Conservation (phyloP, 768 basidiomycete species). For the Boletus reticuloceps region DNA sequence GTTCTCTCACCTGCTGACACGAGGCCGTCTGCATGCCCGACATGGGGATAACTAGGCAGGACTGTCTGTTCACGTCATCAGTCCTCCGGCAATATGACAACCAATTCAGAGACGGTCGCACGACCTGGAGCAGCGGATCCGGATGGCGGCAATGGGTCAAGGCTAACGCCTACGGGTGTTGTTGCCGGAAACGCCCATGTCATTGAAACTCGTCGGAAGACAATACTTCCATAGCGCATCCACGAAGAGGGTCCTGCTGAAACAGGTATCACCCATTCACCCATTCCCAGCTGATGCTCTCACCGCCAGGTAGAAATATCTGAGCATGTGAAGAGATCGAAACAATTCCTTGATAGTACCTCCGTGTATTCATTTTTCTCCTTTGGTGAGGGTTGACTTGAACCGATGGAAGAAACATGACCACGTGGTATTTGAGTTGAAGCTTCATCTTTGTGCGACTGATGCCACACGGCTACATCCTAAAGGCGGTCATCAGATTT, state of each 20-base stretch:
- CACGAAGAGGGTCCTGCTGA: conserved; percentile 28
- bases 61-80: conserved; percentile 28
- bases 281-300: conserved; percentile 26
- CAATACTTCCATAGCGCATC: conserved; percentile 29
- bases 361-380: conserved; percentile 6
- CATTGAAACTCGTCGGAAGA: conserved; percentile 29
- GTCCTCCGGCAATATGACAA: conserved; percentile 20
- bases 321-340: conserved; percentile 22
- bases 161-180: conserved; percentile 12
- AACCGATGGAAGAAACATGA: background rate
- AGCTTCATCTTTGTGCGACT: conserved; percentile 5
- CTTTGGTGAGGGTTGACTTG: background rate
- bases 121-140: conserved; percentile 25
- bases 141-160: conserved; percentile 10
- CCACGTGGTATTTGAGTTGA: conserved; percentile 1
- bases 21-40: conserved; percentile 17
- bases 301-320: conserved; percentile 20
- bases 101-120: conserved; percentile 28
- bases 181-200: conserved; percentile 26
- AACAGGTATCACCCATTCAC: conserved; percentile 29
- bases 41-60: conserved; percentile 26
- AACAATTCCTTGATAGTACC: conserved; percentile 7
- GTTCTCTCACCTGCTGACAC: conserved; percentile 31
- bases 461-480: background rate
- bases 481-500: conserved; percentile 12